A percentile compares a stretch with the other conserved stretches of the same genome.
These are phyloP conservation scores for Fragaria nilgerrensis DNA, from an alignment of 306 rosid species.

Conservation along the genomic window DNA sequence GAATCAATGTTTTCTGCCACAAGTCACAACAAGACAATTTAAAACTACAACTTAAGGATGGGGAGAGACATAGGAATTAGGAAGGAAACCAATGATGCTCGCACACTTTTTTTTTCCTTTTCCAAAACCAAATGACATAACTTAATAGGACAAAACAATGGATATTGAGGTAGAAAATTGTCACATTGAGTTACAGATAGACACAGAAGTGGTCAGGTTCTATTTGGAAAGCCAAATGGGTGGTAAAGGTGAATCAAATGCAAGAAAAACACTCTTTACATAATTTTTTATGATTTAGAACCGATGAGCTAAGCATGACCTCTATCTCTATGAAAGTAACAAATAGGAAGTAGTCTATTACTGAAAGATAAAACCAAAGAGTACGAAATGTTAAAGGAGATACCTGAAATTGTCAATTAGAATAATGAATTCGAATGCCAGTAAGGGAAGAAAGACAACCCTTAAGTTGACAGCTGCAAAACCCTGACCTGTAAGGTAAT, in stretches of 20 bases:
- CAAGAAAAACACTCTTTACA: neutral
- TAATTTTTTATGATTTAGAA: neutral
- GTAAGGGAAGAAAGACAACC: slow-evolving; percentile 90
- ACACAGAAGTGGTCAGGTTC: neutral
- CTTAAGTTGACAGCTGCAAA: slow-evolving; percentile 73
- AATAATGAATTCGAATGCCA: slow-evolving; percentile 80
- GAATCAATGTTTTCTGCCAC: neutral
- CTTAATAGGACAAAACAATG: neutral
- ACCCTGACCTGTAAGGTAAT: slow-evolving; percentile 55
- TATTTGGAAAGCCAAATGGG: neutral
- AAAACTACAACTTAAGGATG: neutral
- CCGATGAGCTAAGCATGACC: neutral
- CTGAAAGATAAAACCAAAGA: neutral
- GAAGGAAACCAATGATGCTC: neutral
- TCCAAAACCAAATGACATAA: neutral
- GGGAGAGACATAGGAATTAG: neutral
- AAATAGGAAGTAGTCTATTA: neutral
- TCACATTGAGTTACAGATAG: neutral
- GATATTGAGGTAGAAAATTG: neutral
- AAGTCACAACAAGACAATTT: neutral
- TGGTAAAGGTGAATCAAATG: neutral
- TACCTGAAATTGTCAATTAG: slow-evolving; percentile 97
- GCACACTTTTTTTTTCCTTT: neutral
- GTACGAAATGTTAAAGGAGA: slow-evolving; percentile 12
- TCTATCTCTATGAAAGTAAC: neutral